Evolutionary conservation across 2,329 filamentous ascomycete species (phyloP).

Genomic region (Nigrospora osmanthi): DNA sequence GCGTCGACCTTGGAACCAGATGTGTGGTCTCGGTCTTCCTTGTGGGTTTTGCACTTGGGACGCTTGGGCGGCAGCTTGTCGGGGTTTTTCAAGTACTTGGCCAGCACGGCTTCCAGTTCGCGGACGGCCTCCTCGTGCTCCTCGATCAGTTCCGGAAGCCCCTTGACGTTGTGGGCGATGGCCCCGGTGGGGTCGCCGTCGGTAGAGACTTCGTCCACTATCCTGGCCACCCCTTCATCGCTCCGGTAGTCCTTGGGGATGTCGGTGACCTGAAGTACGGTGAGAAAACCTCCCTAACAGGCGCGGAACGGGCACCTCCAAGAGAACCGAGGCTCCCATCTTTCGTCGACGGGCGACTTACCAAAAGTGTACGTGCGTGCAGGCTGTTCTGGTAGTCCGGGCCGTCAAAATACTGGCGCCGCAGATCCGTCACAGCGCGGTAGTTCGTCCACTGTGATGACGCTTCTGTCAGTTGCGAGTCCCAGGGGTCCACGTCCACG

Average conservation of each 20-base stretch:
- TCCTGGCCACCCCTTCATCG: constrained; percentile 79
- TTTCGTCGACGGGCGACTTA: constrained; percentile 21
- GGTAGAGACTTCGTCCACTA: constrained; percentile 68
- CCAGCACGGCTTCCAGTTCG: constrained; percentile 72
- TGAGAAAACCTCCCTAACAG: no score
- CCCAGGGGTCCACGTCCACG: no score
- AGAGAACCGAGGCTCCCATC: no score
- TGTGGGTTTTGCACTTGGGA: constrained; percentile 72
- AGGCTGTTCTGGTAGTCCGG: constrained; percentile 83
- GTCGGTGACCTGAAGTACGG: constrained; percentile 60
- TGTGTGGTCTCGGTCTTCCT: constrained; percentile 65
- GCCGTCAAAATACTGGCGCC: constrained; percentile 75
- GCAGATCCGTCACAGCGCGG: constrained; percentile 60
- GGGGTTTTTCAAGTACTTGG: constrained; percentile 87
- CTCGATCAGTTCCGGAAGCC: constrained; percentile 76
- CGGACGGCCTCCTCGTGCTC: constrained; percentile 77
- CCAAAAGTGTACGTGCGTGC: constrained; percentile 65
- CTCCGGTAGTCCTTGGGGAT: constrained; percentile 68
- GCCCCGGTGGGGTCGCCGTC: constrained; percentile 62
- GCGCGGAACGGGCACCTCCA: no score
- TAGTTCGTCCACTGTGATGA: constrained; percentile 70
- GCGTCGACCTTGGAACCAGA: constrained; percentile 75
- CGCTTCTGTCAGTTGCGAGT: no score
- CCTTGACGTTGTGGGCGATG: constrained; percentile 86
- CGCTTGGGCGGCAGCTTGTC: constrained; percentile 67